Base-by-base conservation (phyloP, 2,329 filamentous ascomycete genomes). In the Rhynchosporium secalis region DNA sequence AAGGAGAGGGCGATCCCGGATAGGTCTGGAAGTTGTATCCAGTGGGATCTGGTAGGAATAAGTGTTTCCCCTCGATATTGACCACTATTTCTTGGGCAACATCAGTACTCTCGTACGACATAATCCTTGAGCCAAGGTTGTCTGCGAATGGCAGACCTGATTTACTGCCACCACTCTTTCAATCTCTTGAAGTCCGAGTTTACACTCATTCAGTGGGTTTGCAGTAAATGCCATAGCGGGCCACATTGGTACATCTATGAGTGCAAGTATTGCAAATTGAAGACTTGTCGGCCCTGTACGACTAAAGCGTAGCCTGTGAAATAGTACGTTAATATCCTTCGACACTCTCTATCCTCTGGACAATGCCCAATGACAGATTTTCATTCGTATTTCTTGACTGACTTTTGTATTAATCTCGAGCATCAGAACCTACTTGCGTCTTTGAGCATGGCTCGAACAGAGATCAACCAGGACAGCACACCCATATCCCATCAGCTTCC, bases 211-310 rank as follows among this genome's bases (percentile, higher is more conserved):
- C 81, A 86, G 72, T 89, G 86, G 86, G 79, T 80, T 57, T 89
- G 87, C 78, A 80, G 83, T 63, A 76, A 86, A 69, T 89, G 86
- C 72, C 81, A 85, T 64, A 83, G 81, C 2, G 86, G 86, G 1
- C 86, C 86, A 57, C 82, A 86, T 74, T 88, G 85, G 84, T 83
- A 82, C 75, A 89, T 89, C 70, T 89, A 83, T 66, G 84, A 89
- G 74, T 89, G 86, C 76, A 79, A 81, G 64, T 87, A 86, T 73
- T 89, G 86, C 81, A 86, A 86, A 73, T 76, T 87, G 56, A 86
- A 88, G 75, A 80, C 83, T 45, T 89, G 86, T 74, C 79, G 84
- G 59, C 75, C 79, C 31, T 89, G 86, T 52, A 68, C 69, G 33
- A 70, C 66, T 63, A 73, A 73, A 47, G 68, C 65, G 47, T 73